Conservation (phyloP, 2,329 filamentous ascomycete genomes). For the Pseudovirgaria hyperparasitica region DNA sequence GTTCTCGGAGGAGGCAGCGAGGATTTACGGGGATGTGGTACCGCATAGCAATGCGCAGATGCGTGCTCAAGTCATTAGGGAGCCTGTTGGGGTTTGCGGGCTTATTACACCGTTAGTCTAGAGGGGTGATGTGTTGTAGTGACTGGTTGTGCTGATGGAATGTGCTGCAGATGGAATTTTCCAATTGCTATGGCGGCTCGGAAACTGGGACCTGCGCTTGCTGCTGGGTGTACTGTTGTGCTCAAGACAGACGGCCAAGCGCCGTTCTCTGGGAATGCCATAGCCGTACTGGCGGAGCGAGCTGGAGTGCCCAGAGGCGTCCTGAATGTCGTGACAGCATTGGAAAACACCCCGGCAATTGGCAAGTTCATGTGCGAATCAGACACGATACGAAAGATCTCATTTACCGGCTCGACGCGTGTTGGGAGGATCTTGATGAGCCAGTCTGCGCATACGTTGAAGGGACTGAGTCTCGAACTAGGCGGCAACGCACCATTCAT, state of each 20-base stretch:
- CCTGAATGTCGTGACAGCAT: constrained; percentile 1
- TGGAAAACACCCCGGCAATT: constrained; percentile 1
- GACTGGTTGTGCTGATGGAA: no score
- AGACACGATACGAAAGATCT: constrained; percentile 1
- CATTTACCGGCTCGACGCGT: constrained; percentile 3
- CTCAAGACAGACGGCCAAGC: constrained; percentile 19
- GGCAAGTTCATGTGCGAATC: background rate
- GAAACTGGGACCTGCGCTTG: constrained; percentile 18
- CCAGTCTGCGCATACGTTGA: constrained; percentile 2
- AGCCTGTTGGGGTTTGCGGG: constrained; percentile 15
- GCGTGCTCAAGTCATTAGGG: no score
- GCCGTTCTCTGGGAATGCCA: constrained; percentile 14
- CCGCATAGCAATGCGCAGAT: background rate
- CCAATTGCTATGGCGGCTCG: constrained; percentile 13
- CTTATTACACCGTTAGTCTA: constrained; percentile 15
- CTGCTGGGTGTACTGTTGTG: constrained; percentile 20
- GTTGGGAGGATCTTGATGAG: constrained; percentile 3
- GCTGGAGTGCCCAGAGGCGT: constrained; percentile 12
- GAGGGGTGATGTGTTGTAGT: no score
- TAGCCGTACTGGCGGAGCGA: constrained; percentile 13
- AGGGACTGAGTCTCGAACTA: constrained; percentile 4
- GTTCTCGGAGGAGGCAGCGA: constrained; percentile 27
- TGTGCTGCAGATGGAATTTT: constrained; percentile 19
- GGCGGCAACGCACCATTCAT: constrained; percentile 5
- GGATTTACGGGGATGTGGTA: constrained; percentile 15